Conservation (phyloP, 2,329 filamentous ascomycete species). For the Ramichloridium luteum region DNA sequence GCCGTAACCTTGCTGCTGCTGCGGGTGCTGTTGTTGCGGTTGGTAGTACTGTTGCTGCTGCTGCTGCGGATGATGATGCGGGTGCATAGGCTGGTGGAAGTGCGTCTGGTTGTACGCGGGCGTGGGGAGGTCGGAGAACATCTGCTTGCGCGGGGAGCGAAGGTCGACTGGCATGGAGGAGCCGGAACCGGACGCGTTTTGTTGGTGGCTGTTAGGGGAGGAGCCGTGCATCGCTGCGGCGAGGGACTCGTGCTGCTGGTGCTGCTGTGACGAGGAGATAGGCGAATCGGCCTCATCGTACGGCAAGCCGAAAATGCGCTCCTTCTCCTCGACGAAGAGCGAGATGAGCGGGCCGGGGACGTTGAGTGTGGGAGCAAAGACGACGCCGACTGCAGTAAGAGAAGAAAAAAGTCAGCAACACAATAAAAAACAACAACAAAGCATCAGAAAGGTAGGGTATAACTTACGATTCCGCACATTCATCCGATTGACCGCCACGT, state of each 20-base stretch:
- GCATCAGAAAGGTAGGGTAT: neutral
- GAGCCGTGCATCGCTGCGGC: conserved; percentile 28
- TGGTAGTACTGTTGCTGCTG: too few species aligned
- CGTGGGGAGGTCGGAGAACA: conserved; percentile 55
- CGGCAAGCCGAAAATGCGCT: conserved; percentile 66
- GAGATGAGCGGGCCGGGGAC: conserved; percentile 92
- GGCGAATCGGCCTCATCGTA: conserved; percentile 41
- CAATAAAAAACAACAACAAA: neutral
- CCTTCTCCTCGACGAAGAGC: conserved; percentile 82
- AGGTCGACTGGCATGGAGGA: conserved; percentile 43
- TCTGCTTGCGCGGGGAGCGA: conserved; percentile 51
- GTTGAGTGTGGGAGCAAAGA: conserved; percentile 93
- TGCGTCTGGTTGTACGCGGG: conserved; percentile 48
- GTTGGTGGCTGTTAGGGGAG: conserved; percentile 24
- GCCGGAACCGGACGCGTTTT: conserved; percentile 14
- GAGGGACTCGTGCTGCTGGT: conserved; percentile 4
- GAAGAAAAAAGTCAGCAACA: too few species aligned
- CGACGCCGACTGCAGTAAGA: conserved; percentile 72
- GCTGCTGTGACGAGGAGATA: conserved; percentile 12
- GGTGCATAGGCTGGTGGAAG: conserved; percentile 12
- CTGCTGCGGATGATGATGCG: too few species aligned
- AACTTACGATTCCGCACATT: conserved; percentile 64
- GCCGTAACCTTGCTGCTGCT: too few species aligned
- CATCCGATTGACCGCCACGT: conserved; percentile 91
- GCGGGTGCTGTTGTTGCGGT: too few species aligned